Evolutionary conservation across 192 early-diverging fungal species (phyloP).

Genomic region (Gaertneriomyces sp.): DNA sequence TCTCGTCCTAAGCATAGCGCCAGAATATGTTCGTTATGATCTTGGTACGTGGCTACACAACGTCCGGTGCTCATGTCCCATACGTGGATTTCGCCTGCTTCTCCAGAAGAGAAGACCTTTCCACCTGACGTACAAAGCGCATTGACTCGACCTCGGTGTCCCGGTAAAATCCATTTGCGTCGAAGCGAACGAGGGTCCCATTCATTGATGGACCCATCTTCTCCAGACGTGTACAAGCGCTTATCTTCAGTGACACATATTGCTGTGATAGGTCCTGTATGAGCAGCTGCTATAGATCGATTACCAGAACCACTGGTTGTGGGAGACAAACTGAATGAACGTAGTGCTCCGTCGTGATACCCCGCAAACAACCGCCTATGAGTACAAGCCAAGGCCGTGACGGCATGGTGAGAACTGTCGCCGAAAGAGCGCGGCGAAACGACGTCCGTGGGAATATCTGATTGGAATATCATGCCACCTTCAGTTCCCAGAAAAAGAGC

Average conservation of each 20-base stretch:
- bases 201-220: conserved; percentile 32
- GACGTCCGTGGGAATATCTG: no score
- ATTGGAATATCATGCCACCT: no score
- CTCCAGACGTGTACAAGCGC: conserved; percentile 26
- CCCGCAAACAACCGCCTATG: conserved; percentile 12
- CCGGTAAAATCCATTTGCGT: conserved; percentile 31
- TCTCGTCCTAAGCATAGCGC: conserved; percentile 27
- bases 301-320: conserved; percentile 1
- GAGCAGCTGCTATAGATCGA: conserved; percentile 14
- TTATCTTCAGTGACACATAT: conserved; percentile 7
- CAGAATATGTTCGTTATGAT: conserved; percentile 30
- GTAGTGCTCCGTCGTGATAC: conserved; percentile 15
- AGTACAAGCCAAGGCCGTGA: conserved; percentile 9
- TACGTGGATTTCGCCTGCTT: conserved; percentile 21
- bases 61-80: conserved; percentile 29
- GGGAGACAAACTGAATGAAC: background rate
- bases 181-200: conserved; percentile 32
- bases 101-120: conserved; percentile 31
- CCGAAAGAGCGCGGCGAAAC: no score
- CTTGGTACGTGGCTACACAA: conserved; percentile 16
- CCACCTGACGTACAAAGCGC: conserved; percentile 15
- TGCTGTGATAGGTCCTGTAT: conserved; percentile 25
- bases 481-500: no score
- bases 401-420: background rate
- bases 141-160: conserved; percentile 12